Conservation (phyloP, 805 yeast species). For the Starmerella stellata region DNA sequence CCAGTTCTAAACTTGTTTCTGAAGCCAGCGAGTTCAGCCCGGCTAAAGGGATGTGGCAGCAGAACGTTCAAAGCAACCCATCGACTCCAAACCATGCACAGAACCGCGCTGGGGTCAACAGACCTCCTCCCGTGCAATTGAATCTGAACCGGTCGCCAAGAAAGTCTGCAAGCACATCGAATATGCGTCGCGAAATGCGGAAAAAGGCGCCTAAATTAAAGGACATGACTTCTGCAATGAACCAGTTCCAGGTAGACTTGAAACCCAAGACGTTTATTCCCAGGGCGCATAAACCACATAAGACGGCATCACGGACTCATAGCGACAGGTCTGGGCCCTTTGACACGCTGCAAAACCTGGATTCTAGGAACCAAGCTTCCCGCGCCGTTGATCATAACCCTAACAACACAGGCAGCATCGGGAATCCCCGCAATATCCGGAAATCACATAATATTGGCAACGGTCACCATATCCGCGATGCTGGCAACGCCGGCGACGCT, state of each 20-base stretch:
- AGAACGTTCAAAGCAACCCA: background rate
- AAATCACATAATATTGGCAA: too few species aligned
- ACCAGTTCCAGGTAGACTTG: conserved; percentile 20
- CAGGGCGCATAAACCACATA: too few species aligned
- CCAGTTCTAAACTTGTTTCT: conserved; percentile 18
- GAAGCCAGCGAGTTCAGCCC: conserved; percentile 21
- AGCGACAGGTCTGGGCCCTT: too few species aligned
- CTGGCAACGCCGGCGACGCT: too few species aligned
- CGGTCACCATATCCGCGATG: too few species aligned
- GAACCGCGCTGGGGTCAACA: background rate
- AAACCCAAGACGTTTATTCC: conserved; percentile 8
- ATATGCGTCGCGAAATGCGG: conserved; percentile 6
- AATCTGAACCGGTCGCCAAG: conserved; percentile 6
- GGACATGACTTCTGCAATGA: conserved; percentile 20
- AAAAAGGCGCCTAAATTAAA: conserved; percentile 14
- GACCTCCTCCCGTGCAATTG: conserved; percentile 2
- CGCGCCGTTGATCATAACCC: too few species aligned
- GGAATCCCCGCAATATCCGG: too few species aligned
- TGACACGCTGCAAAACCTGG: too few species aligned
- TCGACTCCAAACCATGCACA: background rate
- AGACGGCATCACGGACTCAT: too few species aligned
- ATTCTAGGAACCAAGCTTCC: too few species aligned
- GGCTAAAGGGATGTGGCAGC: conserved; percentile 20
- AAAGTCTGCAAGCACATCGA: conserved; percentile 7
- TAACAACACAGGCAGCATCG: too few species aligned